phyloP scores from a whole-genome alignment of 352 stramenopile genomes.

The Stephanocyclus meneghinianus region DNA sequence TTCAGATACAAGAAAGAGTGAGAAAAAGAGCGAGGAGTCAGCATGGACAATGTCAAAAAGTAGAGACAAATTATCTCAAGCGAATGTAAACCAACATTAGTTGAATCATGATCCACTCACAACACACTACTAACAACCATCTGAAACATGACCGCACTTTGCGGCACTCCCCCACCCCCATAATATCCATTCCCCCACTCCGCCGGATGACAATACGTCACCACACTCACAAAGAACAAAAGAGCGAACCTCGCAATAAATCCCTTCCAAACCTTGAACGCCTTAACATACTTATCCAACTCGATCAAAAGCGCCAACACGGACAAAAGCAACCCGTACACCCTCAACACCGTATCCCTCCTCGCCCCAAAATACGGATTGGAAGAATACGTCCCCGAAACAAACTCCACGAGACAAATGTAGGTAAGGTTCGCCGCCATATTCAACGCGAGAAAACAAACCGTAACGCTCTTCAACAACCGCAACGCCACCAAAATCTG shows the following conservation, averaged over 20 bases:
- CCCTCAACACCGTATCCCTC: conserved; percentile 64
- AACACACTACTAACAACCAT: conserved; percentile 69
- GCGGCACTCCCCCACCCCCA: conserved; percentile 49
- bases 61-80: background rate
- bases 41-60: too few species aligned
- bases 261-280: conserved; percentile 66
- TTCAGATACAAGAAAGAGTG: background rate
- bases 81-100: background rate
- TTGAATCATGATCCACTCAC: conserved; percentile 48
- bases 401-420: conserved; percentile 67
- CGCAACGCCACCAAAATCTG: conserved; percentile 66
- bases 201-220: conserved; percentile 44
- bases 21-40: conserved; percentile 17
- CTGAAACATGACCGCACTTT: conserved; percentile 70
- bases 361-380: conserved; percentile 52
- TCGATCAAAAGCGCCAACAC: conserved; percentile 64
- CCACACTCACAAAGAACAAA: conserved; percentile 44
- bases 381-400: conserved; percentile 26
- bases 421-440: conserved; percentile 63
- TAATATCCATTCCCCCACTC: conserved; percentile 9
- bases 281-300: conserved; percentile 59
- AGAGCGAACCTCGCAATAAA: conserved; percentile 62
- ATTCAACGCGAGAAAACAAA: conserved; percentile 64
- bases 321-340: conserved; percentile 60
- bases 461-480: conserved; percentile 69